A percentile compares a stretch with the other conserved stretches of the same genome.
phyloP scores from a whole-genome alignment of 345 rosid species.

The Carallia brachiata region DNA sequence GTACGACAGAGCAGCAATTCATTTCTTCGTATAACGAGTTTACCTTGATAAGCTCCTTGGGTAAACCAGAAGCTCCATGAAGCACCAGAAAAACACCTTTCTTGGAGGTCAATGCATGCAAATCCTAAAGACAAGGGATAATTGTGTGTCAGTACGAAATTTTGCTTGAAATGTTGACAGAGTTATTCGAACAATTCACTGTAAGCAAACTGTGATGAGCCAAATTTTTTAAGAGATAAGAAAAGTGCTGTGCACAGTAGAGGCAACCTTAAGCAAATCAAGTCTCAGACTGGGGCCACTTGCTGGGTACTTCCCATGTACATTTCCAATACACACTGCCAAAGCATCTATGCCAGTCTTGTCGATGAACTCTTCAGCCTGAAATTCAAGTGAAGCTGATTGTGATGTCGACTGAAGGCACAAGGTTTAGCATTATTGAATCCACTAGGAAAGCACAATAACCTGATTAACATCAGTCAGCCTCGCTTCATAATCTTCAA shows the following conservation, averaged over 20 bases:
- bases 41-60: constrained; percentile 73
- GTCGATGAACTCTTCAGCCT: constrained; percentile 83
- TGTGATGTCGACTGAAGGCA: constrained; percentile 6
- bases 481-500: constrained; percentile 89
- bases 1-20: background rate
- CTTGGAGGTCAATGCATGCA: constrained; percentile 58
- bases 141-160: constrained; percentile 13
- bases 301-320: constrained; percentile 90
- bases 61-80: constrained; percentile 95
- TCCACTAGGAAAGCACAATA: constrained; percentile 2
- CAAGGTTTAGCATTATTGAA: constrained; percentile 13
- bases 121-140: constrained; percentile 43
- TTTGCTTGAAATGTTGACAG: background rate
- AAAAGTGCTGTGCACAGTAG: background rate
- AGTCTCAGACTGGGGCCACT: constrained; percentile 85
- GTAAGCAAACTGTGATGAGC: no score
- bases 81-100: constrained; percentile 81
- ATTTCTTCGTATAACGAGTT: background rate
- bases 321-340: constrained; percentile 98
- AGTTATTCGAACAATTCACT: no score
- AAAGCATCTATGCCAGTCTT: constrained; percentile 84
- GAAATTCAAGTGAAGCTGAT: constrained; percentile 24
- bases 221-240: no score
- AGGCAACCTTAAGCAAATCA: constrained; percentile 71
- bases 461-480: constrained; percentile 86